Evolutionary conservation across 169 alveolate species (phyloP), one percentile per base, ranked within the genome.

Genomic region (Cryptosporidium baileyi): DNA sequence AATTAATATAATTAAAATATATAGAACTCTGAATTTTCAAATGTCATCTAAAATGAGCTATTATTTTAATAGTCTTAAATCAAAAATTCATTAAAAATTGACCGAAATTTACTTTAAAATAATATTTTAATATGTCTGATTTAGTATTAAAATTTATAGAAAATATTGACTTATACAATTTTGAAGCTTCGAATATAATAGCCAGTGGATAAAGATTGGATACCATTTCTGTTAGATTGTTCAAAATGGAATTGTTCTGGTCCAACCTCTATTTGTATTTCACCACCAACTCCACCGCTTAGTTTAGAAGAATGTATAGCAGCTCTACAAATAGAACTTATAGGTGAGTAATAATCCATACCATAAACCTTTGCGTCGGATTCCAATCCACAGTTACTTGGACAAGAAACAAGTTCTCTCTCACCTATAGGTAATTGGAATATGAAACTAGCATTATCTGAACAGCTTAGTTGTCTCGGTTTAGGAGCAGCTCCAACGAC

Each of bases 291-390:
- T 13, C 74, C 63, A 38, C 67, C 11, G 30, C 61, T 40, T 22
- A 74, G 57, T 22, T 74, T 74, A 34, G 85, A 74, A 11, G 96
- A 82, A 82, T 93, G 96, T 38, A 94, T 88, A 13, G 97, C 97
- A 13, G 97, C 96, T 65, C 94, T 94, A 82, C 97, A 94, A 26
- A 94, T 89, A 41, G 96, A 82, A 54, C 96, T 91, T 54, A 90
- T 90, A 41, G 97, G 95, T 61, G 96, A 90, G 80, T 94, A 94
- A 41, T 91, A 60, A 52, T 91, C 93, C 80, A 93, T 74, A 15
- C 93, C 94, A 49, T 80, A 90, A 45, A 90, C 92, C 19, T 51
- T 57, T 26, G 88, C 92, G 6, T 74, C 88, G 22, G 80, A 44
- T 43, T 85, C 91, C 7, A 85, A 59, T 43, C 80, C 80, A 80